These are phyloP conservation scores for Cyclotella choctawhatcheeana DNA, from an alignment of 108 stramenopile genomes.

Conservation along the genomic window DNA sequence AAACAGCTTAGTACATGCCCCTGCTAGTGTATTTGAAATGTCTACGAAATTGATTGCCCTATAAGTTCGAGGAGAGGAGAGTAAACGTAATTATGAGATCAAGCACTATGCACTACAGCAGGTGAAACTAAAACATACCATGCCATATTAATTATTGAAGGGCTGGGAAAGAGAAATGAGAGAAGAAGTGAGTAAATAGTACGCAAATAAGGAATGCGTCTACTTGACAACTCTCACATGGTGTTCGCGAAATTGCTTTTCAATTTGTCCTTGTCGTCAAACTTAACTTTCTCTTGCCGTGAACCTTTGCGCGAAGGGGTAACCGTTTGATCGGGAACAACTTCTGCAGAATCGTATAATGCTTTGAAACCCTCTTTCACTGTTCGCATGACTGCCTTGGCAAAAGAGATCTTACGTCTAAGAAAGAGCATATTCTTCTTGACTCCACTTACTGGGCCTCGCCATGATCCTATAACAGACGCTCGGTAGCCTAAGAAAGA, in stretches of 20 bases:
- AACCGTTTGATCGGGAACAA: background rate
- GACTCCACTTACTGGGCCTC: constrained; percentile 34
- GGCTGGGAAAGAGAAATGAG: constrained; percentile 5
- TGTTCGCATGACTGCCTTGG: constrained; percentile 34
- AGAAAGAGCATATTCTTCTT: constrained; percentile 28
- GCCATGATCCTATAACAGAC: constrained; percentile 47
- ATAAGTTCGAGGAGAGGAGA: background rate
- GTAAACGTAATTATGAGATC: background rate
- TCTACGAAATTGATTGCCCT: constrained; percentile 52
- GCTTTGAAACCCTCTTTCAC: constrained; percentile 30
- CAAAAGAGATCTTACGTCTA: constrained; percentile 25
- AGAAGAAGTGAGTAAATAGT: background rate
- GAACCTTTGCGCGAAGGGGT: too few relatives aligned
- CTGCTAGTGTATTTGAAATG: constrained; percentile 47
- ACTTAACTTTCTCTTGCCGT: constrained; percentile 16
- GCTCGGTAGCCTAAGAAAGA: constrained; percentile 42
- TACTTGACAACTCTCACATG: constrained; percentile 8
- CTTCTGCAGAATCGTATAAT: constrained; percentile 35
- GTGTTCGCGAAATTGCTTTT: constrained; percentile 38
- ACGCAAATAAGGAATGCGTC: background rate
- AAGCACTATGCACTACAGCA: background rate
- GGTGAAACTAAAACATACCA: constrained; percentile 7
- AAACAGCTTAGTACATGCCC: constrained; percentile 49
- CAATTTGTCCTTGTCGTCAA: constrained; percentile 17
- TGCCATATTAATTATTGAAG: constrained; percentile 44